Percentiles rank a stretch among this genome's conserved stretches.
Conservation (phyloP, 805 yeast genomes). For the Metschnikowia aberdeeniae region DNA sequence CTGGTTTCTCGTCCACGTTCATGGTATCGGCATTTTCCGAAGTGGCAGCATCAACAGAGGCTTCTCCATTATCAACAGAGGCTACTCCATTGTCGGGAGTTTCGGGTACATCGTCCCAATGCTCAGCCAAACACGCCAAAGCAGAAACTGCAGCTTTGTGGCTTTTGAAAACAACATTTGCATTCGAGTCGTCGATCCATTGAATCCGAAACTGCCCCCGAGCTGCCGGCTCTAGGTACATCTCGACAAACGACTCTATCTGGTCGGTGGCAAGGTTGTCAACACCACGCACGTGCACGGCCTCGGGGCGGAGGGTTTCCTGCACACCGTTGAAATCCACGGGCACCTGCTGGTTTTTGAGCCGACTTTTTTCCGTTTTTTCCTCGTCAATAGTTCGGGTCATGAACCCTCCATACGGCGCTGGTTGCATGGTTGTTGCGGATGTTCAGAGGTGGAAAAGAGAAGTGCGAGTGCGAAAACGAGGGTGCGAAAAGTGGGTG, state of each 20-base stretch:
- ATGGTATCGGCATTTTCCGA: neutral
- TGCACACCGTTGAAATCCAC: slow-evolving; percentile 28
- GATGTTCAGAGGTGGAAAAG: too few species aligned
- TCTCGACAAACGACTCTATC: slow-evolving; percentile 52
- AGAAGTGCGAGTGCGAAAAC: neutral
- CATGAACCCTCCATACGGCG: slow-evolving; percentile 42
- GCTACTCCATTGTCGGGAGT: neutral
- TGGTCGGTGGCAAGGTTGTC: slow-evolving; percentile 60
- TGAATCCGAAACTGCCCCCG: slow-evolving; percentile 44
- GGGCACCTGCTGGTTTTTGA: slow-evolving; percentile 31
- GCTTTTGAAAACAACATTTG: slow-evolving; percentile 51
- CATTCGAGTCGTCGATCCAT: slow-evolving; percentile 64
- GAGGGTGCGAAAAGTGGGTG: too few species aligned
- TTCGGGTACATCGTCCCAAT: slow-evolving; percentile 9
- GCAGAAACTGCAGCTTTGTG: slow-evolving; percentile 39
- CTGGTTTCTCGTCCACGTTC: neutral
- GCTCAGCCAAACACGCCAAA: slow-evolving; percentile 31
- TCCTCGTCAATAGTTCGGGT: slow-evolving; percentile 39
- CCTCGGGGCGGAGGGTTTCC: slow-evolving; percentile 41
- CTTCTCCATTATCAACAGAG: too few species aligned
- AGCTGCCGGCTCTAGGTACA: slow-evolving; percentile 22
- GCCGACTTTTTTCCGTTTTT: slow-evolving; percentile 26
- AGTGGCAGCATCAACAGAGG: too few species aligned
- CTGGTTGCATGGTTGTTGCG: slow-evolving; percentile 21
- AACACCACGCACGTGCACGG: slow-evolving; percentile 55